Evolutionary conservation across 2,329 filamentous ascomycete genomes (phyloP).

Genomic region (Claviceps sp.): DNA sequence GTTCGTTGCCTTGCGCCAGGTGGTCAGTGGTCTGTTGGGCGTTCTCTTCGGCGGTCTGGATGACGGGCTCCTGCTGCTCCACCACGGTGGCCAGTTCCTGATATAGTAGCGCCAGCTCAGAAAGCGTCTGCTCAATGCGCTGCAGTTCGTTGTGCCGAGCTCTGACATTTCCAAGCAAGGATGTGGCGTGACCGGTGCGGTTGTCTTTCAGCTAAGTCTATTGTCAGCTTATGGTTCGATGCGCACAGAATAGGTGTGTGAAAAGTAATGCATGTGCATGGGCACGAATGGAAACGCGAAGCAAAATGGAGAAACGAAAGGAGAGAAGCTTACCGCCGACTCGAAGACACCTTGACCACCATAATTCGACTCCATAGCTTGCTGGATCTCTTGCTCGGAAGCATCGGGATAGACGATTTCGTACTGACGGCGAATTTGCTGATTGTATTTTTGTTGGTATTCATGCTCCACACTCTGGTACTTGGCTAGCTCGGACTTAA

Average conservation of each 20-base stretch:
- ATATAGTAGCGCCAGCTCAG: slow-evolving; percentile 57
- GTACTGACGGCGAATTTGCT: slow-evolving; percentile 70
- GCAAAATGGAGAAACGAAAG: not conserved
- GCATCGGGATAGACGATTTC: slow-evolving; percentile 71
- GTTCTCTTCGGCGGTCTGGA: slow-evolving; percentile 49
- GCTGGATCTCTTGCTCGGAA: slow-evolving; percentile 55
- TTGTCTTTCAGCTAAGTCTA: slow-evolving; percentile 53
- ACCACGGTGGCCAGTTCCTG: slow-evolving; percentile 62
- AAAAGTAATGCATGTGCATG: not conserved
- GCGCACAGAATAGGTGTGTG: too few species aligned
- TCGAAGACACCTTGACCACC: slow-evolving; percentile 71
- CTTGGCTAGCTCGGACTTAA: slow-evolving; percentile 56
- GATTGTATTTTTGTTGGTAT: slow-evolving; percentile 58
- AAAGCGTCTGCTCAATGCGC: slow-evolving; percentile 63
- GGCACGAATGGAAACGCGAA: not conserved
- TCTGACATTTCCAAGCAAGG: slow-evolving; percentile 64
- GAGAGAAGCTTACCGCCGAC: slow-evolving; percentile 47
- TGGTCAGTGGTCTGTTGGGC: slow-evolving; percentile 53
- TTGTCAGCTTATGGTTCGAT: not conserved
- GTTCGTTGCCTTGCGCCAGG: slow-evolving; percentile 53
- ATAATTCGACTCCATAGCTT: slow-evolving; percentile 60
- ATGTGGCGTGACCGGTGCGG: slow-evolving; percentile 58
- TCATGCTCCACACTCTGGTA: slow-evolving; percentile 59
- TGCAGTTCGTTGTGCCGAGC: slow-evolving; percentile 74
- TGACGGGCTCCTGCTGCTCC: slow-evolving; percentile 54